phyloP scores from a whole-genome alignment of 805 yeast species.

The Pichia rugopelliculosa region DNA sequence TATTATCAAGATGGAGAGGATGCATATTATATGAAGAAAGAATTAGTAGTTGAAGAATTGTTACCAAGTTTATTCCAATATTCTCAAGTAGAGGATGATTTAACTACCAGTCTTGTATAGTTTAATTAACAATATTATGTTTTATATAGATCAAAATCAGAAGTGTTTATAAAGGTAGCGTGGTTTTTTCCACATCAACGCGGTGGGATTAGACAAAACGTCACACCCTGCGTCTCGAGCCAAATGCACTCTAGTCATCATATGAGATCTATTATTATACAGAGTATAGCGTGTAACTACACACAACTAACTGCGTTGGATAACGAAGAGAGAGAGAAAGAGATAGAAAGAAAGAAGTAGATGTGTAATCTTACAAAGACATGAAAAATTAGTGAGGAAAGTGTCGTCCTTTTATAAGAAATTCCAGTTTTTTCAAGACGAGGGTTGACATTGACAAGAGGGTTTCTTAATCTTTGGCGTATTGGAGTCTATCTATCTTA shows the following conservation, averaged over 20 bases:
- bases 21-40: conserved; percentile 90
- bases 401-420: background rate
- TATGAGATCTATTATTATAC: conserved; percentile 18
- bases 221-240: conserved; percentile 73
- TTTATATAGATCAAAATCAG: conserved; percentile 14
- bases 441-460: background rate
- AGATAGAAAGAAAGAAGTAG: background rate
- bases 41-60: conserved; percentile 51
- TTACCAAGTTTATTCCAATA: conserved; percentile 51
- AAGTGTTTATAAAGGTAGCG: conserved; percentile 64
- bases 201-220: conserved; percentile 28
- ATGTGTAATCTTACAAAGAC: background rate
- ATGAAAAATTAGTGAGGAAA: background rate
- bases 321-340: background rate
- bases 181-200: conserved; percentile 97
- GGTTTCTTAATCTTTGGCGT: conserved; percentile 1
- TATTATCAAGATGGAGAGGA: conserved; percentile 97
- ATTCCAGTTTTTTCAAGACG: background rate
- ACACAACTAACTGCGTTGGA: background rate
- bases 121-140: conserved; percentile 20
- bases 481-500: conserved; percentile 53
- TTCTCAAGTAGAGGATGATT: conserved; percentile 47
- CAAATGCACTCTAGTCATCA: conserved; percentile 99
- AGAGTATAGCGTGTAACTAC: background rate
- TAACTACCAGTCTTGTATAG: conserved; percentile 37